A percentile compares a stretch with the other conserved stretches of the same genome.
Conservation (phyloP, 768 basidiomycete species). For the Psilocybe cyanescens region DNA sequence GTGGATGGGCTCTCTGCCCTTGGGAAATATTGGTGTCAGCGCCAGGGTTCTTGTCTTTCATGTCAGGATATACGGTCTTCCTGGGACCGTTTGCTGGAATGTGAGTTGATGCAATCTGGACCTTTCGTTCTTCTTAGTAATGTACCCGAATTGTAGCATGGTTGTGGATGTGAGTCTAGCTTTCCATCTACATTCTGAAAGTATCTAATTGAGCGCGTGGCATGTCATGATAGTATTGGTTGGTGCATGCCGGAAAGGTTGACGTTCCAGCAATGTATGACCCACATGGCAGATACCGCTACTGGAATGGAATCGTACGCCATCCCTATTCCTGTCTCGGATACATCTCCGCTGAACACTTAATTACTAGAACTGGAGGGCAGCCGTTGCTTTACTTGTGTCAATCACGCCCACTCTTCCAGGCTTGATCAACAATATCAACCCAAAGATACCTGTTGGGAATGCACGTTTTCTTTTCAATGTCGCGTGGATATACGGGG, state of each 20-base stretch:
- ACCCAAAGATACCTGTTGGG: conserved; percentile 64
- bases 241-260: conserved; percentile 70
- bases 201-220: conserved; percentile 3
- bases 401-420: conserved; percentile 77
- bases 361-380: conserved; percentile 75
- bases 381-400: conserved; percentile 65
- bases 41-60: conserved; percentile 72
- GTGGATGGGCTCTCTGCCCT: conserved; percentile 85
- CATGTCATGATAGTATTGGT: conserved; percentile 61
- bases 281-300: conserved; percentile 79
- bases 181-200: neutral
- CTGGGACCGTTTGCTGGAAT: conserved; percentile 86
- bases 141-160: conserved; percentile 35
- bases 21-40: conserved; percentile 83
- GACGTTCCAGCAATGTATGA: conserved; percentile 88
- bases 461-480: conserved; percentile 61
- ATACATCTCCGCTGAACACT: neutral
- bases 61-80: conserved; percentile 86
- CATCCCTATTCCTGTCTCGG: conserved; percentile 2
- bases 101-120: conserved; percentile 37
- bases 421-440: conserved; percentile 78
- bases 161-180: conserved; percentile 43
- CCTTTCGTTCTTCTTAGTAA: neutral
- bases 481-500: conserved; percentile 79
- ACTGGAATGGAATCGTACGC: conserved; percentile 73